Evolutionary conservation across 768 basidiomycete genomes (phyloP).

Genomic region (Psilocybe cubensis): DNA sequence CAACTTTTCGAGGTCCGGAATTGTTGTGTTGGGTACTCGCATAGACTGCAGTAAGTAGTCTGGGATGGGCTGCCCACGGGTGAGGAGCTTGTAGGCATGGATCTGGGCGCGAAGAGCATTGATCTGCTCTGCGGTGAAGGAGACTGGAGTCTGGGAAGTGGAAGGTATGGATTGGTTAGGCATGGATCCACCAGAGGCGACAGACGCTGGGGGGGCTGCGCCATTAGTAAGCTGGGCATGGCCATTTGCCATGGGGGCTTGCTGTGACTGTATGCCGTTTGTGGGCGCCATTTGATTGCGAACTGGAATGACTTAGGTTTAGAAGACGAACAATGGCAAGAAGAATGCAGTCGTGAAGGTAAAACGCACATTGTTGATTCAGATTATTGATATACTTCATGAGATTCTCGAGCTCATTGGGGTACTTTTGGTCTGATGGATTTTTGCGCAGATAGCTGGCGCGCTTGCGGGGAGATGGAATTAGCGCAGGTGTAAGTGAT

Average conservation of each 20-base stretch:
- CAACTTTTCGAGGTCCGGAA: conserved; percentile 66
- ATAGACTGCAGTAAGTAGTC: conserved; percentile 73
- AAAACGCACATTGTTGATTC: conserved; percentile 32
- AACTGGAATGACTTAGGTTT: conserved; percentile 12
- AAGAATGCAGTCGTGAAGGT: not conserved
- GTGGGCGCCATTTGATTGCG: conserved; percentile 35
- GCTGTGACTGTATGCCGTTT: conserved; percentile 34
- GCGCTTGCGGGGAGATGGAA: conserved; percentile 37
- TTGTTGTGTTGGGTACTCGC: conserved; percentile 61
- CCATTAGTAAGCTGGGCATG: conserved; percentile 50
- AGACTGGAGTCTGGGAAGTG: conserved; percentile 72
- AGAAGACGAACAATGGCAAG: conserved; percentile 6
- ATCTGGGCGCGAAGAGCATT: conserved; percentile 81
- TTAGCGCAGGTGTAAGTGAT: conserved; percentile 4
- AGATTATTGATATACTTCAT: conserved; percentile 51
- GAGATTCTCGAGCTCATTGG: conserved; percentile 49
- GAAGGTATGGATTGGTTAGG: conserved; percentile 53
- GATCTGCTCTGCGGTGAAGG: conserved; percentile 79
- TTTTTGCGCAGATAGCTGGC: conserved; percentile 53
- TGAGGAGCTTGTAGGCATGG: conserved; percentile 76
- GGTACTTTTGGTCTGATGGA: conserved; percentile 50
- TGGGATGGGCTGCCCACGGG: conserved; percentile 67
- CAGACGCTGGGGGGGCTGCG: conserved; percentile 40
- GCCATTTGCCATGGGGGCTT: conserved; percentile 49
- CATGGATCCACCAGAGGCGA: conserved; percentile 52